Percentiles rank a stretch among this genome's conserved stretches.
phyloP scores from a whole-genome alignment of 768 basidiomycete species.

The Lactarius sanguifluus region DNA sequence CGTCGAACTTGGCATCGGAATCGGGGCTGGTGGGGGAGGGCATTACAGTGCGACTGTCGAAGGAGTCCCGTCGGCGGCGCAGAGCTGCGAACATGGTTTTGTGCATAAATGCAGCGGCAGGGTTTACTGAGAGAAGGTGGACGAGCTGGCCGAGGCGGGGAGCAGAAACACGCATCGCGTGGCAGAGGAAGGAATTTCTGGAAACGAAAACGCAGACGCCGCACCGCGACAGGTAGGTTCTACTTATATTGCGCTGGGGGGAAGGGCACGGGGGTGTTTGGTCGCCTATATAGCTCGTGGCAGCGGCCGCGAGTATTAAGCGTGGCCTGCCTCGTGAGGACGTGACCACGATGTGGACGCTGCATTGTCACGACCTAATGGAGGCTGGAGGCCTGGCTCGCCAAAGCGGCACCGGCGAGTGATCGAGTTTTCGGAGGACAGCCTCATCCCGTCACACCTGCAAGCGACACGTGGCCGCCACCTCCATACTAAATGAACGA shows the following conservation, averaged over 20 bases:
- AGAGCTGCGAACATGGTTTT: constrained; percentile 9
- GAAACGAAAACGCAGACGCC: constrained; percentile 19
- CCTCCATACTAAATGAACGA: background rate
- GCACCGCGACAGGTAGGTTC: constrained; percentile 11
- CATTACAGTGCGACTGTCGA: background rate
- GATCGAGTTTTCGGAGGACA: constrained; percentile 15
- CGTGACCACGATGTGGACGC: constrained; percentile 10
- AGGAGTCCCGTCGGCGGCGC: constrained; percentile 9
- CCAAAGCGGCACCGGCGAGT: background rate
- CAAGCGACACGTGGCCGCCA: background rate
- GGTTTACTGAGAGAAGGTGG: constrained; percentile 16
- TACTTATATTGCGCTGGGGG: constrained; percentile 19
- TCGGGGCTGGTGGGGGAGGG: constrained; percentile 9
- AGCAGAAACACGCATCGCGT: constrained; percentile 26
- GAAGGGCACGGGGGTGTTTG: constrained; percentile 18
- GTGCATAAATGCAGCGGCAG: constrained; percentile 5
- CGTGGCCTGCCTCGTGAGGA: constrained; percentile 18
- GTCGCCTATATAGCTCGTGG: constrained; percentile 17
- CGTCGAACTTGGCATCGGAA: background rate
- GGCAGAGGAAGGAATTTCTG: constrained; percentile 13
- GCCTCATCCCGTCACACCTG: constrained; percentile 21
- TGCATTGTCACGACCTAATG: background rate
- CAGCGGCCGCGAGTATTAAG: constrained; percentile 14
- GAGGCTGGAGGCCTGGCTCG: constrained; percentile 2
- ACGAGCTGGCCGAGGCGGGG: constrained; percentile 17